These are phyloP conservation scores for Microthlaspi erraticum DNA, from an alignment of 345 rosid species.

Conservation along the genomic window DNA sequence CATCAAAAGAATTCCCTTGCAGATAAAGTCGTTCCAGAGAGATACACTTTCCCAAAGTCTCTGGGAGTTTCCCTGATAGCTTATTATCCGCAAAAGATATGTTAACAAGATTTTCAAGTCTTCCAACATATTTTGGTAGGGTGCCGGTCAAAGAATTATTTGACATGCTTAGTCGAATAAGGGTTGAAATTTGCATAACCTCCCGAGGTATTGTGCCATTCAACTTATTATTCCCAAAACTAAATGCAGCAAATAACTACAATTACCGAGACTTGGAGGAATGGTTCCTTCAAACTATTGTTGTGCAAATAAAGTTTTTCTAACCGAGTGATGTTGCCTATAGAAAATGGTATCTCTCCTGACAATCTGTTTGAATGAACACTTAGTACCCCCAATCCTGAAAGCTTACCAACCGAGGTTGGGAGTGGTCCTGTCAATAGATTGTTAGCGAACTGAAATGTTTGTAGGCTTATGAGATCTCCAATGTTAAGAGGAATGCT, in stretches of 20 bases:
- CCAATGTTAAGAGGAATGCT: conserved; percentile 2
- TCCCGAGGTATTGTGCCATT: not conserved
- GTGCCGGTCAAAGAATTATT: not conserved
- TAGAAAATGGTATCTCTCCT: conserved; percentile 6
- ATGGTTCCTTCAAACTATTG: conserved; percentile 6
- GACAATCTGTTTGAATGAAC: not conserved
- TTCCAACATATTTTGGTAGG: not conserved
- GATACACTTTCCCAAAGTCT: not conserved
- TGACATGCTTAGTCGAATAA: not conserved
- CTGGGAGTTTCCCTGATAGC: not conserved
- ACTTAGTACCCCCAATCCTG: not conserved
- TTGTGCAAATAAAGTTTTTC: not conserved
- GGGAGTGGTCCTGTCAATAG: not conserved
- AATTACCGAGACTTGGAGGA: not conserved
- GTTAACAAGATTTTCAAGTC: not conserved
- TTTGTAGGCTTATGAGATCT: not conserved
- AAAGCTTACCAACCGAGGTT: conserved; percentile 1
- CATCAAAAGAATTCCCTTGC: not conserved
- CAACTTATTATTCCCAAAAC: not conserved
- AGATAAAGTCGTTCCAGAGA: not conserved
- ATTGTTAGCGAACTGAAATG: not conserved
- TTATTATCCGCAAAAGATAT: not conserved
- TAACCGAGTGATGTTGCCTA: conserved; percentile 1
- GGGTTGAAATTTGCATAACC: not conserved
- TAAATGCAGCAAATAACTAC: not conserved